Evolutionary conservation across 176 grass and related monocot species (phyloP).

Genomic region (Musa troglodytarum): DNA sequence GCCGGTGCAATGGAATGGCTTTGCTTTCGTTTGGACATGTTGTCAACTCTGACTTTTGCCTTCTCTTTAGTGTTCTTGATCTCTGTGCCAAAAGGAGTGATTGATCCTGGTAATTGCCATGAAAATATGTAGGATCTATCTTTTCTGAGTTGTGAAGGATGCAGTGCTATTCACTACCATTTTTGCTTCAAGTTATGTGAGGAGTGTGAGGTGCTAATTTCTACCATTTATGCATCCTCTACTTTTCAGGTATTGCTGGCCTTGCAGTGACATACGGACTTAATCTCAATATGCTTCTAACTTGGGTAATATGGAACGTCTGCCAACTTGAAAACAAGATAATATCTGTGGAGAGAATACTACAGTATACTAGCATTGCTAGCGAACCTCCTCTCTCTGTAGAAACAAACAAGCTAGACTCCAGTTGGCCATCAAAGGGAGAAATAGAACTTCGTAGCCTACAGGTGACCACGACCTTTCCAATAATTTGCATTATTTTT

Average conservation of each 20-base stretch:
- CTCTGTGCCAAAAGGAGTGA: slow-evolving; percentile 30
- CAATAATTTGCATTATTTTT: not conserved
- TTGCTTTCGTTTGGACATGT: slow-evolving; percentile 57
- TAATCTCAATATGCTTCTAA: slow-evolving; percentile 70
- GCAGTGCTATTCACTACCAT: not conserved
- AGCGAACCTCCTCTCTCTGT: slow-evolving; percentile 58
- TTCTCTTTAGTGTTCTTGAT: slow-evolving; percentile 41
- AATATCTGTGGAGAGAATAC: slow-evolving; percentile 82
- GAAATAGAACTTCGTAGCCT: slow-evolving; percentile 18
- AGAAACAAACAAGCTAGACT: slow-evolving; percentile 20
- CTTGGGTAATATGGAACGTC: slow-evolving; percentile 59
- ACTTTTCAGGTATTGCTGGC: slow-evolving; percentile 51
- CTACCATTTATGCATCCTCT: not conserved
- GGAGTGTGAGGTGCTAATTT: too few species aligned
- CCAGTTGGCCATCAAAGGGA: slow-evolving; percentile 18
- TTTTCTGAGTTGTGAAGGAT: not conserved
- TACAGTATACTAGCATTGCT: slow-evolving; percentile 69
- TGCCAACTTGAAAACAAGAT: slow-evolving; percentile 75
- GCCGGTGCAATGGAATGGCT: slow-evolving; percentile 69
- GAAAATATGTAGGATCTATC: not conserved
- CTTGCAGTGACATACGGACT: slow-evolving; percentile 82
- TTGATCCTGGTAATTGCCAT: slow-evolving; percentile 41
- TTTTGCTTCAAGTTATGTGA: not conserved
- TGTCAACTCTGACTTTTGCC: slow-evolving; percentile 47
- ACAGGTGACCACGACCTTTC: not conserved